phyloP scores from a whole-genome alignment of 352 stramenopile species.

The Phytophthora aleatoria region DNA sequence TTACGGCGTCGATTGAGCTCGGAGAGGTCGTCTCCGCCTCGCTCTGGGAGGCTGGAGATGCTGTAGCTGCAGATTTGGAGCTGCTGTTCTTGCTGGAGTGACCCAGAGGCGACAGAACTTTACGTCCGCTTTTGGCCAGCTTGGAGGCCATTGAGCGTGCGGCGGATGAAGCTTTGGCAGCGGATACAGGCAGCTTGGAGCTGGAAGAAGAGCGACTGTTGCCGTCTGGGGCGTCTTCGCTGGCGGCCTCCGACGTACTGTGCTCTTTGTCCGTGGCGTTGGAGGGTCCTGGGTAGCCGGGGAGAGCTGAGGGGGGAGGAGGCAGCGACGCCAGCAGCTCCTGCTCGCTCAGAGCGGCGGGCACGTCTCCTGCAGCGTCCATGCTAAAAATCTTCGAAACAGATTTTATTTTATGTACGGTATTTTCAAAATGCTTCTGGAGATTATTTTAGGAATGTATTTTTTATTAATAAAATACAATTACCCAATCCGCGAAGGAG shows the following conservation, averaged over 20 bases:
- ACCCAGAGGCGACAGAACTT: slow-evolving; percentile 54
- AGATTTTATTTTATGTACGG: too few relatives aligned
- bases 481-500: too few relatives aligned
- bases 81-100: slow-evolving; percentile 11
- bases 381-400: not conserved
- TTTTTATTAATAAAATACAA: too few relatives aligned
- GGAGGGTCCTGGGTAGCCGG: slow-evolving; percentile 18
- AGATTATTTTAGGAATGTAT: too few relatives aligned
- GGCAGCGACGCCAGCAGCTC: slow-evolving; percentile 35
- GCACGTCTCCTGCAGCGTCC: not conserved
- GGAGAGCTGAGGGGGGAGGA: slow-evolving; percentile 32
- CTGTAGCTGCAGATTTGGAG: slow-evolving; percentile 1
- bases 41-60: slow-evolving; percentile 10
- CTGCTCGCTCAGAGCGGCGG: slow-evolving; percentile 24
- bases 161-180: slow-evolving; percentile 45
- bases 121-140: slow-evolving; percentile 54
- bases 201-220: slow-evolving; percentile 10
- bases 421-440: too few relatives aligned
- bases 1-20: slow-evolving; percentile 6
- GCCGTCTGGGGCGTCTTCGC: slow-evolving; percentile 1
- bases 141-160: slow-evolving; percentile 71
- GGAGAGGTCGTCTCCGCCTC: slow-evolving; percentile 14
- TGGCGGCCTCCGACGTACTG: not conserved
- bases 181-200: slow-evolving; percentile 27
- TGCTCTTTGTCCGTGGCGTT: not conserved